phyloP scores from a whole-genome alignment of 345 rosid genomes.

The Populus deltoides region DNA sequence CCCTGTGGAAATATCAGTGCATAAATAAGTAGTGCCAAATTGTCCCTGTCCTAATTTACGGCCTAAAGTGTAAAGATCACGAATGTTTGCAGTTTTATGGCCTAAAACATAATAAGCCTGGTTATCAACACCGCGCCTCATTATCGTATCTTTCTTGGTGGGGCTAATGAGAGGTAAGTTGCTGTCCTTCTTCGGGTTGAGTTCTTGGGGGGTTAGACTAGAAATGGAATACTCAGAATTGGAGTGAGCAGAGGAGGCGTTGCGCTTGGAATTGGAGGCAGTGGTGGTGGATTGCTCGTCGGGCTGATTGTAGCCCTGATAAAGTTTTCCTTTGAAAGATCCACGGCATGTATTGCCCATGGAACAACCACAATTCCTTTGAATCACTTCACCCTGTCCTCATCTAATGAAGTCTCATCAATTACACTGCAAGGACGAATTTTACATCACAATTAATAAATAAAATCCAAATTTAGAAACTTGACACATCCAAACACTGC shows the following conservation, averaged over 20 bases:
- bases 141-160: slow-evolving; percentile 46
- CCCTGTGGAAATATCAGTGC: slow-evolving; percentile 64
- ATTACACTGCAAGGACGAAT: slow-evolving; percentile 19
- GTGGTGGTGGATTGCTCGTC: slow-evolving; percentile 40
- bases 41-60: slow-evolving; percentile 95
- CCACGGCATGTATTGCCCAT: slow-evolving; percentile 99
- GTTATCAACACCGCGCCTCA: slow-evolving; percentile 69
- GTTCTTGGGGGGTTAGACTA: slow-evolving; percentile 38
- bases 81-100: slow-evolving; percentile 78
- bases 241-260: slow-evolving; percentile 39
- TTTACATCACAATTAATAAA: not conserved
- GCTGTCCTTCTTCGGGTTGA: slow-evolving; percentile 33
- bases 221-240: slow-evolving; percentile 46
- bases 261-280: slow-evolving; percentile 37
- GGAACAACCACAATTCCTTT: slow-evolving; percentile 48
- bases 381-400: slow-evolving; percentile 32
- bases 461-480: slow-evolving; percentile 6
- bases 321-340: slow-evolving; percentile 70
- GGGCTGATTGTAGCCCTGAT: slow-evolving; percentile 76
- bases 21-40: slow-evolving; percentile 88
- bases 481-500: not conserved
- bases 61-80: slow-evolving; percentile 77
- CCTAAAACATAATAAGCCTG: slow-evolving; percentile 79
- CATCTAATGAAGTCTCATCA: slow-evolving; percentile 42
- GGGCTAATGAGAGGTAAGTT: slow-evolving; percentile 40